A percentile compares a stretch with the other conserved stretches of the same genome.
Conservation (phyloP, 371 early-diverging fungal genomes). For the Catenaria anguillulae region DNA sequence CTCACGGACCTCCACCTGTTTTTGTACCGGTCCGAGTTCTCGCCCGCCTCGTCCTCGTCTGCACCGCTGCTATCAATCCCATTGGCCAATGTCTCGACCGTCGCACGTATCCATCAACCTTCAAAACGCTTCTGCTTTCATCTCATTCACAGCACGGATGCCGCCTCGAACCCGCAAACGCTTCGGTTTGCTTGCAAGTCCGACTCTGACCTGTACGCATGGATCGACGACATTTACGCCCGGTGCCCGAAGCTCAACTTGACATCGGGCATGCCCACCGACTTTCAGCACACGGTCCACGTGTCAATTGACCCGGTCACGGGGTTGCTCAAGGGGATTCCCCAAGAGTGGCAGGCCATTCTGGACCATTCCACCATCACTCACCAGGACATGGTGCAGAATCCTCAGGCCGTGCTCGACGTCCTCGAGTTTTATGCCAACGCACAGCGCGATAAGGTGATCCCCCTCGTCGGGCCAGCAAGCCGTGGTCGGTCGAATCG, state of each 20-base stretch:
- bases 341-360: constrained; percentile 81
- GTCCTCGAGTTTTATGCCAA: constrained; percentile 95
- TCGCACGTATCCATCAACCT: no score
- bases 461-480: background rate
- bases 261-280: constrained; percentile 66
- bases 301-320: constrained; percentile 23
- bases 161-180: constrained; percentile 49
- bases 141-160: constrained; percentile 28
- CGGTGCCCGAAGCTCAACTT: constrained; percentile 44
- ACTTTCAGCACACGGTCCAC: constrained; percentile 88
- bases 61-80: no score
- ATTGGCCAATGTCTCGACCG: no score
- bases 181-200: constrained; percentile 72
- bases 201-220: constrained; percentile 88
- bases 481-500: background rate
- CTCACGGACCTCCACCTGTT: no score
- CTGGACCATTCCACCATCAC: constrained; percentile 81
- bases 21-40: no score
- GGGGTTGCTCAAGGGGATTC: constrained; percentile 50
- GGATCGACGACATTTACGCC: constrained; percentile 90
- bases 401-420: constrained; percentile 91
- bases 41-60: no score
- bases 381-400: constrained; percentile 83
- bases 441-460: background rate
- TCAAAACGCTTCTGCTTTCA: constrained; percentile 82